Conservation (phyloP, 495 filamentous ascomycete species). For the Parachaetomium inaequale region DNA sequence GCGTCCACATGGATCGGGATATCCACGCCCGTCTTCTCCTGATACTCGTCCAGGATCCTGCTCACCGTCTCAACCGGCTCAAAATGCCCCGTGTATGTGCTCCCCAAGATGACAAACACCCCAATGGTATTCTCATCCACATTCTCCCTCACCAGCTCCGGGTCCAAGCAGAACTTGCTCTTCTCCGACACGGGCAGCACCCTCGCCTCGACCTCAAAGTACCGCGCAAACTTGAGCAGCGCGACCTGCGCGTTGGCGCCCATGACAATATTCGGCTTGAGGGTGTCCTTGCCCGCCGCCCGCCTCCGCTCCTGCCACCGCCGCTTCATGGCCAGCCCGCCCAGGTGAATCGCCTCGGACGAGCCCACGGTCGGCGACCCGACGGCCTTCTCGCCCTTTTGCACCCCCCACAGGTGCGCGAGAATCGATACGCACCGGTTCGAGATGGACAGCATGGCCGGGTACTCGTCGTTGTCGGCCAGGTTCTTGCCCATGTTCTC, state of each 20-base stretch:
- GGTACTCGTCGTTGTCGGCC: slow-evolving; percentile 72
- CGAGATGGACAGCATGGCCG: slow-evolving; percentile 69
- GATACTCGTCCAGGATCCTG: slow-evolving; percentile 61
- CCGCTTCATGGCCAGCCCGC: slow-evolving; percentile 74
- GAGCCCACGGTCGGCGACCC: slow-evolving; percentile 72
- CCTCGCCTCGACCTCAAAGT: slow-evolving; percentile 73
- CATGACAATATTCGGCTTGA: slow-evolving; percentile 72
- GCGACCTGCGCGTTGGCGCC: slow-evolving; percentile 75
- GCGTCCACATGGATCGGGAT: slow-evolving; percentile 77
- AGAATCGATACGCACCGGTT: slow-evolving; percentile 69
- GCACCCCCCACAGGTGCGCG: slow-evolving; percentile 64
- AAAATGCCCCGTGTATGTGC: slow-evolving; percentile 73
- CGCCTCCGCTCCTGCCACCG: slow-evolving; percentile 67
- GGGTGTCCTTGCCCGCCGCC: slow-evolving; percentile 57
- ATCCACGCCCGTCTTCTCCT: slow-evolving; percentile 58
- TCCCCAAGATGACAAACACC: slow-evolving; percentile 69
- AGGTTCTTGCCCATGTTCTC: slow-evolving; percentile 69
- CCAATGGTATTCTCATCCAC: slow-evolving; percentile 79
- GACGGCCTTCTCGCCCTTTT: slow-evolving; percentile 63
- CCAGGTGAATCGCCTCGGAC: slow-evolving; percentile 70
- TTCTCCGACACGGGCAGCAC: slow-evolving; percentile 64
- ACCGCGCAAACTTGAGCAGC: slow-evolving; percentile 68
- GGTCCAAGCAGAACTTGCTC: slow-evolving; percentile 61
- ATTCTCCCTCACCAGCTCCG: slow-evolving; percentile 59
- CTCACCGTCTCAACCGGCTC: slow-evolving; percentile 70